Evolutionary conservation across 2,329 filamentous ascomycete species (phyloP), one percentile per base, ranked within the genome.

Genomic region (Scorias spongiosa): DNA sequence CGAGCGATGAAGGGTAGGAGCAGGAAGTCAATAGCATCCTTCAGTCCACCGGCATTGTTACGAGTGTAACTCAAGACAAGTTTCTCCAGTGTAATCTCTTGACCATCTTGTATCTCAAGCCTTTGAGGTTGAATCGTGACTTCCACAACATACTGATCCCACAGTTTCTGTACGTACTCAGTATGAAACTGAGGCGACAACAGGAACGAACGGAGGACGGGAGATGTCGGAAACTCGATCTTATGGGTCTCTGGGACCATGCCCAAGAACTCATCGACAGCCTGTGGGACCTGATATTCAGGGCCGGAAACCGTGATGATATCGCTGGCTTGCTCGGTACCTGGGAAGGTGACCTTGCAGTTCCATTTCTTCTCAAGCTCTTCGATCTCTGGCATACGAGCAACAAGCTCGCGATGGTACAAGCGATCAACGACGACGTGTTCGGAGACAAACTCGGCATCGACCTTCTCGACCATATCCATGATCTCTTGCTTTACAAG

Each of bases 301-400:
- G 91, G 91, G 4, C 91, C 91, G 48, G 87, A 94, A 46, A 98
- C 87, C 14, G 83, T 93, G 43, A 98, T 87, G 58, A 93, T 83
- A 58, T 98, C 91, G 61, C 89, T 96, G 17, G 91, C 91, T 65
- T 93, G 84, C 63, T 98, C 91, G 9, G 91, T 96, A 66, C 88
- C 94, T 7, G 91, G 91, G 61, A 98, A 98, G 54, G 87, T 84
- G 58, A 98, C 93, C 70, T 96, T 96, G 79, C 91, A 98, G 64
- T 96, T 96, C 82, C 88, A 96, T 67, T 94, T 95, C 72, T 93
- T 93, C 69, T 98, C 91, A 42, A 98, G 73, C 54, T 91, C 85
- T 52, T 96, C 89, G 46, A 98, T 86, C 58, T 95, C 85, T 39
- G 76, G 71, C 51, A 96, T 80, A 47, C 88, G 85, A 47, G 84